Percentiles rank a stretch among this genome's conserved stretches.
phyloP scores from a whole-genome alignment of 129 eudicot genomes.

The Centella asiatica region DNA sequence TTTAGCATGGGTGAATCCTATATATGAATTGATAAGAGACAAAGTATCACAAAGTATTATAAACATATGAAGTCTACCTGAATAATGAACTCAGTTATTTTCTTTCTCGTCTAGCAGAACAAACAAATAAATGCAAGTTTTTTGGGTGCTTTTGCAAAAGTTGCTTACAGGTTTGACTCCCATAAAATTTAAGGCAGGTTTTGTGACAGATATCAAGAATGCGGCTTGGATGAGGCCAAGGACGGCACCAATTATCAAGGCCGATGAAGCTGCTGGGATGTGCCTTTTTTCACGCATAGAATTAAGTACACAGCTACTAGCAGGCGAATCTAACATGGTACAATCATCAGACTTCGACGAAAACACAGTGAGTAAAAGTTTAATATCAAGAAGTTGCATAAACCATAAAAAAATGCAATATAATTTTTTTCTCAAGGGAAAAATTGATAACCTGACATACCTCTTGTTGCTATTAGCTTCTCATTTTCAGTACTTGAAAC shows the following conservation, averaged over 20 bases:
- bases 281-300: slow-evolving; percentile 25
- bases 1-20: slow-evolving; percentile 64
- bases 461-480: slow-evolving; percentile 28
- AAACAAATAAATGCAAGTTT: not conserved
- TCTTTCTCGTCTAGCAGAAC: not conserved
- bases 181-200: slow-evolving; percentile 59
- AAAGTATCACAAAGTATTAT: not conserved
- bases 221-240: slow-evolving; percentile 62
- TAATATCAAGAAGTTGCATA: not conserved
- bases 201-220: slow-evolving; percentile 41
- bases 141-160: not conserved
- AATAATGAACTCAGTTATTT: not conserved
- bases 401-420: not conserved
- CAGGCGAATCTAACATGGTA: slow-evolving; percentile 18
- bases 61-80: not conserved
- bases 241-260: slow-evolving; percentile 56
- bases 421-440: not conserved
- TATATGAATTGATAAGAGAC: not conserved
- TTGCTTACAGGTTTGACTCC: slow-evolving; percentile 65
- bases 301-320: slow-evolving; percentile 13
- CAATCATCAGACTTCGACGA: slow-evolving; percentile 26
- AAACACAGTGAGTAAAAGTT: slow-evolving; percentile 5
- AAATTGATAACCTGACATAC: slow-evolving; percentile 17
- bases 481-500: slow-evolving; percentile 25
- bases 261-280: slow-evolving; percentile 74